Conservation (phyloP, 208 protist genomes). For the Trypanosoma caninum region DNA sequence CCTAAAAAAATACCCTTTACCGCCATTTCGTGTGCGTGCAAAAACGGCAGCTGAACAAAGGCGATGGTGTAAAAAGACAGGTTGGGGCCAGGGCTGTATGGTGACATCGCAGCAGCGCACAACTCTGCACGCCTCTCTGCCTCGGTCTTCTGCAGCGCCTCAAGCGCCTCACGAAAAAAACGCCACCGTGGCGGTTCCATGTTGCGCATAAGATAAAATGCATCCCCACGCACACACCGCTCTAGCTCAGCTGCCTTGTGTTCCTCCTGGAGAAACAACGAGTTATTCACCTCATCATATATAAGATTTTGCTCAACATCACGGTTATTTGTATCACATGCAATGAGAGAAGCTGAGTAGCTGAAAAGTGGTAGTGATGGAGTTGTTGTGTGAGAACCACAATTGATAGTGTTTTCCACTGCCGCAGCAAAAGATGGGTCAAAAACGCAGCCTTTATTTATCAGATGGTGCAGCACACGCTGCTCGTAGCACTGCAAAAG, state of each 20-base stretch:
- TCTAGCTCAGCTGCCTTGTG: not conserved
- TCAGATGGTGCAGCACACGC: constrained; percentile 16
- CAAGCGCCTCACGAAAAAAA: constrained; percentile 12
- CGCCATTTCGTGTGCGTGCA: not conserved
- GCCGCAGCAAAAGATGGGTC: not conserved
- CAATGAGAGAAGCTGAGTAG: constrained; percentile 1
- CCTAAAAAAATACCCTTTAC: not conserved
- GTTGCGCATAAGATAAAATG: constrained; percentile 5
- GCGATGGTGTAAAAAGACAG: constrained; percentile 2
- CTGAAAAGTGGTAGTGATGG: not conserved
- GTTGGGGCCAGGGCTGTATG: not conserved
- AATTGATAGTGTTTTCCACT: not conserved
- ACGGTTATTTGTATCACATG: not conserved
- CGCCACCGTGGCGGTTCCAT: constrained; percentile 12
- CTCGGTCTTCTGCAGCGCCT: not conserved
- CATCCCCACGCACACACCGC: not conserved
- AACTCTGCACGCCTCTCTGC: not conserved
- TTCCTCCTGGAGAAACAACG: not conserved
- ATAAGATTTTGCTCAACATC: not conserved
- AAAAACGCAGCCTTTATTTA: not conserved
- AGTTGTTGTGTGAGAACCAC: not conserved
- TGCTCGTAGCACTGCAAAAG: constrained; percentile 10
- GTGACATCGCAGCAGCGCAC: not conserved
- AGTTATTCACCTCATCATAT: constrained; percentile 11
- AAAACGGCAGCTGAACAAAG: not conserved